Base-by-base conservation (phyloP, 169 alveolate genomes). In the Cryptosporidium xiaoi region DNA sequence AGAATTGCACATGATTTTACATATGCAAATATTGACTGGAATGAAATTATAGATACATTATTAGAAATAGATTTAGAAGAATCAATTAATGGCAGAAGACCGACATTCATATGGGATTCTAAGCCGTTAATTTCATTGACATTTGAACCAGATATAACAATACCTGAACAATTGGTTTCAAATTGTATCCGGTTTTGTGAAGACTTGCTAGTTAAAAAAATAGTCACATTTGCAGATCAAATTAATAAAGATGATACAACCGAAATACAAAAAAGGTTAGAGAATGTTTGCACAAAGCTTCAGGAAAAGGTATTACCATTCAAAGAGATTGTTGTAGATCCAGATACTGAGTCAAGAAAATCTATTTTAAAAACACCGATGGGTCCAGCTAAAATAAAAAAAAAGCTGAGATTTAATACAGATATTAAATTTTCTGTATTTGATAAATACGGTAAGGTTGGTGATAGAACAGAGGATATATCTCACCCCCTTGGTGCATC, bases 31-130 rank as follows among this genome's bases (percentile, higher is more conserved):
- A 77, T 20, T 44, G 87, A 77, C 18, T 77, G 87, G 87, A 44
- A 60, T 77, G 71, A 77, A 24, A 56, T 24, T 18, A 62, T 77
- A n/a, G 71, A 77, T 29, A 62, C 60, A 13, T 6, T 77, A 29
- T n/a, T 77, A 66, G 87, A 77, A 27, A 60, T 77, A 8, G 87
- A 77, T 60, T 40, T 77, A 62, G 87, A 77, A 60, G 87, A 77
- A 40, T 58, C 13, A 58, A 48, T 36, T n/a, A 77, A 62, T 15
- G 51, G 15, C 5, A 31, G 50, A 31, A 31, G 46, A 12, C 87
- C 65, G 24, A 77, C 71, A 77, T 77, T 77, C 33, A 77, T 40
- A 56, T 77, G 87, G 87, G 40, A 77, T 33, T 56, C 65, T 33
- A 56, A 60, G 16, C 69, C 71, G 2, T 29, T 60, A 15, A 31